Conservation (phyloP, 371 early-diverging fungal species). For the Mycotypha africana region DNA sequence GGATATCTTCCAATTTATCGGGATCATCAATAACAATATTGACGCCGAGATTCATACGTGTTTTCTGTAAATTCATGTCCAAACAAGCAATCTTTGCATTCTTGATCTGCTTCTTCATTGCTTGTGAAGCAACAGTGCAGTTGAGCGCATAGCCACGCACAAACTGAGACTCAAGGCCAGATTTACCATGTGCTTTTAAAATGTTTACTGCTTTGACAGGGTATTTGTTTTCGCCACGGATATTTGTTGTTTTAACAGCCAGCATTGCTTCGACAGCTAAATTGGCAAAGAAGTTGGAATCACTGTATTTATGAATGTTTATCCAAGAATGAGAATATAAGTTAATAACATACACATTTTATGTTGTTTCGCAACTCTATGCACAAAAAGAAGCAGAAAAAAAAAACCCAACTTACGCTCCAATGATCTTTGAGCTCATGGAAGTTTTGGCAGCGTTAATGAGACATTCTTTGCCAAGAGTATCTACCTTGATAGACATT, state of each 20-base stretch:
- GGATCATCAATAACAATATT: slow-evolving; percentile 98
- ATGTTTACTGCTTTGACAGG: slow-evolving; percentile 98
- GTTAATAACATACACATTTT: too few species aligned
- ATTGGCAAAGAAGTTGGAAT: slow-evolving; percentile 94
- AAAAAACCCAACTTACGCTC: slow-evolving; percentile 57
- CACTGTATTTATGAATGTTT: slow-evolving; percentile 36
- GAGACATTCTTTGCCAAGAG: slow-evolving; percentile 88
- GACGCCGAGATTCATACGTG: slow-evolving; percentile 98
- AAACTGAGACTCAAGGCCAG: slow-evolving; percentile 87
- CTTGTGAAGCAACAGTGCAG: slow-evolving; percentile 97
- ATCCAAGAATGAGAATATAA: too few species aligned
- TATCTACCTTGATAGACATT: slow-evolving; percentile 92
- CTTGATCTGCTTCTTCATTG: slow-evolving; percentile 85
- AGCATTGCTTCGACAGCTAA: slow-evolving; percentile 95
- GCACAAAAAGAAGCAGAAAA: too few species aligned
- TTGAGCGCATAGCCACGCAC: slow-evolving; percentile 98
- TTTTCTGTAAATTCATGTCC: slow-evolving; percentile 99
- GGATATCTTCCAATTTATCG: slow-evolving; percentile 96
- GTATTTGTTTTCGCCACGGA: slow-evolving; percentile 89
- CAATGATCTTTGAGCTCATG: slow-evolving; percentile 99
- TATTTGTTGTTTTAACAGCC: slow-evolving; percentile 86
- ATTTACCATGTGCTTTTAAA: slow-evolving; percentile 98
- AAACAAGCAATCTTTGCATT: slow-evolving; percentile 98
- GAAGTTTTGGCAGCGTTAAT: slow-evolving; percentile 97
- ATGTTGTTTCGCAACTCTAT: too few species aligned